Evolutionary conservation across 805 yeast genomes (phyloP).

Genomic region (Candida multigemmis): DNA sequence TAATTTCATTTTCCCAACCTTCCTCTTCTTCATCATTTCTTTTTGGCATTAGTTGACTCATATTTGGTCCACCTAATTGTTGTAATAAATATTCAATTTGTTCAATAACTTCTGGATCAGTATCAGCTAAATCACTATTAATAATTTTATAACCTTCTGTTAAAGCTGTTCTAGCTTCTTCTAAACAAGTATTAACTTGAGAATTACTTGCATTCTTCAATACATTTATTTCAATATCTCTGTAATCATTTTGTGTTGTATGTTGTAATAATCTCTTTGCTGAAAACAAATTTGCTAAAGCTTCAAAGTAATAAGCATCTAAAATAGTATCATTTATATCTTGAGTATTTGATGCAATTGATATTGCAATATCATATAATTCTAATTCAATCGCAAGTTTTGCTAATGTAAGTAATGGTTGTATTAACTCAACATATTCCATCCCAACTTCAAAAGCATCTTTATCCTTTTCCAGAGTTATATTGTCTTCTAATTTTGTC

Average conservation of each 20-base stretch:
- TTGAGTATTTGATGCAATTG: conserved; percentile 56
- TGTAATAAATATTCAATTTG: conserved; percentile 44
- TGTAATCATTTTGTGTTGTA: conserved; percentile 29
- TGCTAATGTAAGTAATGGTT: conserved; percentile 64
- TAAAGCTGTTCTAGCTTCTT: conserved; percentile 36
- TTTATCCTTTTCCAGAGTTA: conserved; percentile 4
- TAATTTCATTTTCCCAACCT: conserved; percentile 48
- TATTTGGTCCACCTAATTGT: conserved; percentile 54
- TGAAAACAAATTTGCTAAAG: conserved; percentile 54
- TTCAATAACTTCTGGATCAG: conserved; percentile 49
- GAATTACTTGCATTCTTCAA: conserved; percentile 12
- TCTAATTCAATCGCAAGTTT: conserved; percentile 76
- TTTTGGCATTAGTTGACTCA: conserved; percentile 31
- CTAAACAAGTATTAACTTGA: conserved; percentile 16
- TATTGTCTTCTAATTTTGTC: conserved; percentile 30
- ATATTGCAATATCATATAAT: conserved; percentile 53
- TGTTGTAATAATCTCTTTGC: conserved; percentile 27
- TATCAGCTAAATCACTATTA: conserved; percentile 28
- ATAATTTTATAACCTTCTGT: conserved; percentile 36
- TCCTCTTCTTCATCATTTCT: conserved; percentile 22
- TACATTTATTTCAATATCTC: conserved; percentile 21
- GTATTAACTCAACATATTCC: conserved; percentile 59
- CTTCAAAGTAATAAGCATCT: conserved; percentile 78
- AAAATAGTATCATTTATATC: conserved; percentile 79
- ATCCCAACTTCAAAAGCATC: conserved; percentile 34